Percentiles rank a stretch among this genome's conserved stretches.
These are phyloP conservation scores for Spiromastix sp. DNA, from an alignment of 2,329 filamentous ascomycete species.

Conservation along the genomic window DNA sequence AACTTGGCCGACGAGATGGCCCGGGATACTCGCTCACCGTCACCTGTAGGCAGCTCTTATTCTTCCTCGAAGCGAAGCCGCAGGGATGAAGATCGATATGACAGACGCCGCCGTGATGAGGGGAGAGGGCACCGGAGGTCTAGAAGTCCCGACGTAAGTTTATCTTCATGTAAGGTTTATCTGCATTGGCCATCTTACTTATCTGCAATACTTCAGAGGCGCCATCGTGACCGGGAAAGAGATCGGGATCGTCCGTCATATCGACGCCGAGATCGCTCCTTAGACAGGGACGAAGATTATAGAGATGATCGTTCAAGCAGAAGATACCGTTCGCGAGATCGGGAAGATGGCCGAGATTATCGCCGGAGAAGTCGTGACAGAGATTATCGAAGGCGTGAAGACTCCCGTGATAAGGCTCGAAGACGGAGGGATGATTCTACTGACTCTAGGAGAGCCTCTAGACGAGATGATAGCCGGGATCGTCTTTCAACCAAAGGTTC, in stretches of 20 bases:
- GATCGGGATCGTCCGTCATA: constrained; percentile 49
- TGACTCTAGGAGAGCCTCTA: constrained; percentile 58
- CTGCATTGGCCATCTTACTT: not conserved
- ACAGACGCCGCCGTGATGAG: constrained; percentile 43
- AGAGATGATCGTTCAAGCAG: constrained; percentile 50
- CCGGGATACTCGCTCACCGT: constrained; percentile 72
- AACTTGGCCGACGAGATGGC: constrained; percentile 47
- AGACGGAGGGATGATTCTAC: constrained; percentile 59
- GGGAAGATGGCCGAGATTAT: constrained; percentile 48
- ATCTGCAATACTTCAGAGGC: constrained; percentile 36
- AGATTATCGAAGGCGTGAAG: constrained; percentile 62
- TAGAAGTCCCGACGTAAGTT: constrained; percentile 39
- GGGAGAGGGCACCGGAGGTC: constrained; percentile 36
- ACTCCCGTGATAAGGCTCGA: constrained; percentile 56
- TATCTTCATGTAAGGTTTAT: constrained; percentile 1
- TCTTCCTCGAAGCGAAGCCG: constrained; percentile 57
- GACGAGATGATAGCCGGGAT: constrained; percentile 55
- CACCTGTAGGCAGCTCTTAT: constrained; percentile 77
- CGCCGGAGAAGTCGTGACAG: constrained; percentile 57
- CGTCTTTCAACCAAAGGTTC: constrained; percentile 41
- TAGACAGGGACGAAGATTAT: constrained; percentile 38
- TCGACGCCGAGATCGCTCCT: constrained; percentile 59
- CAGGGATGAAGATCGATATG: constrained; percentile 44
- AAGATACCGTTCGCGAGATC: constrained; percentile 49
- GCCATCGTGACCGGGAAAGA: constrained; percentile 39